Percentiles rank a stretch among this genome's conserved stretches.
Evolutionary conservation across 495 filamentous ascomycete genomes (phyloP).

Genomic region (Eremomyces bilateralis): DNA sequence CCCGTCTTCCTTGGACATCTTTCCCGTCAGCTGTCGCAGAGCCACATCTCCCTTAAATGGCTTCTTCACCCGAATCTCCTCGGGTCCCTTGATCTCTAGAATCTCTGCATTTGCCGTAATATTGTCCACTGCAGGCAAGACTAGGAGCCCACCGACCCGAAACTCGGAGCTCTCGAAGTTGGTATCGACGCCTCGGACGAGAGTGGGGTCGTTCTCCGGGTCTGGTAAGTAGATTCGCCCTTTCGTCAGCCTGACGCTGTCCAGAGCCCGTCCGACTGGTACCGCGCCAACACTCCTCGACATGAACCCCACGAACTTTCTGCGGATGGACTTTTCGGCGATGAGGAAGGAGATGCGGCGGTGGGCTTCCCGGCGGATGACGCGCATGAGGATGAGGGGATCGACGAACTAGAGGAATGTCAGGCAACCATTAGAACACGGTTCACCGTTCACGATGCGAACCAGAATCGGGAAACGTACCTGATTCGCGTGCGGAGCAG

Average conservation of each 20-base stretch:
- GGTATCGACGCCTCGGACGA: constrained; percentile 68
- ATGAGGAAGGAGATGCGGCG: constrained; percentile 82
- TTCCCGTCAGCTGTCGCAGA: constrained; percentile 51
- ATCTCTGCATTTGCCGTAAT: constrained; percentile 60
- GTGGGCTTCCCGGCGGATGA: constrained; percentile 60
- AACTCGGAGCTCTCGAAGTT: constrained; percentile 56
- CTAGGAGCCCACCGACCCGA: constrained; percentile 61
- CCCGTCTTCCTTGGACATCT: constrained; percentile 22
- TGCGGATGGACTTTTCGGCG: constrained; percentile 77
- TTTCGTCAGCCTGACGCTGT: constrained; percentile 54
- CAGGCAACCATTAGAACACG: constrained; percentile 6
- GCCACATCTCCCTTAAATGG: constrained; percentile 52
- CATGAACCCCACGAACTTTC: constrained; percentile 66
- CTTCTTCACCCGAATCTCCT: constrained; percentile 72
- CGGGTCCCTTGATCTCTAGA: constrained; percentile 50
- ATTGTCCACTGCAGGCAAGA: constrained; percentile 65
- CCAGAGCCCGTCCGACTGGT: constrained; percentile 74
- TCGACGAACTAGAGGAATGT: constrained; percentile 87
- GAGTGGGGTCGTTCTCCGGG: constrained; percentile 59
- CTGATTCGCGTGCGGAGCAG: constrained; percentile 97
- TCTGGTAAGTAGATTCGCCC: constrained; percentile 86
- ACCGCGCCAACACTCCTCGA: constrained; percentile 66
- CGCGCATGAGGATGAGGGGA: constrained; percentile 79
- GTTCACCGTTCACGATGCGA: no score
- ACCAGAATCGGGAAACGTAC: constrained; percentile 30